Evolutionary conservation across 176 grass and related monocot species (phyloP), one percentile per base, ranked within the genome.

Genomic region (Musa beccarii): DNA sequence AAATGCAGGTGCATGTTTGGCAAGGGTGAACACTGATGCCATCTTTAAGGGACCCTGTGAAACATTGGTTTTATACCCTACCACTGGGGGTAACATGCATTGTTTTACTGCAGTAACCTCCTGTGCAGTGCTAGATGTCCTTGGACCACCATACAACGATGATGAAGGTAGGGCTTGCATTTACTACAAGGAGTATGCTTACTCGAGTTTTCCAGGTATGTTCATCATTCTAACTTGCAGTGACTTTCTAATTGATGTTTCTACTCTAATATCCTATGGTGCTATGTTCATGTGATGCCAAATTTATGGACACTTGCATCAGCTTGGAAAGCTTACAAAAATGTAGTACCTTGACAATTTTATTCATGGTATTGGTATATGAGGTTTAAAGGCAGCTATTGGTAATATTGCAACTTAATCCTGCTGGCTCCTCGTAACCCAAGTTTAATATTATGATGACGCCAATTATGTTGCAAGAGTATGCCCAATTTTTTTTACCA

Each of bases 41-140:
- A 66, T 85, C 56, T 75, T 91, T 54, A 85, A 63, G 55, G 80
- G 85, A 73, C 89, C 85, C 70, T 80, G 85, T 66, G 85, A 85
- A 79, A 83, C 89, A 25, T 76, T 26, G 0, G 52, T 91, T 52
- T 76, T 85, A 74, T 91, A 85, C 78, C 85, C 89, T 0, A 77
- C 81, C 59, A 79, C 82, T 8, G 89, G 89, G 74, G 86, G 86
- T 29, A 92, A 92, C 73, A 76, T 86, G 61, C 89, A 92, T 73
- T 74, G 89, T 76, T 92, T 92, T 71, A 89, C 81, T 1, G 86
- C 89, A 84, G 69, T 72, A 9, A 76, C 76, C 49, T 74, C 78
- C 19, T 92, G 89, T 86, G 89, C 83, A 14, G 81, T 92, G 65
- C 71, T 92, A 28, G 89, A 92, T 72, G 83, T 92, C 49, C 83